Percentiles rank a stretch among this genome's conserved stretches.
These are phyloP conservation scores for Lodderomyces orthopsilosis DNA, from an alignment of 1,139 yeast genomes.

Conservation along the genomic window DNA sequence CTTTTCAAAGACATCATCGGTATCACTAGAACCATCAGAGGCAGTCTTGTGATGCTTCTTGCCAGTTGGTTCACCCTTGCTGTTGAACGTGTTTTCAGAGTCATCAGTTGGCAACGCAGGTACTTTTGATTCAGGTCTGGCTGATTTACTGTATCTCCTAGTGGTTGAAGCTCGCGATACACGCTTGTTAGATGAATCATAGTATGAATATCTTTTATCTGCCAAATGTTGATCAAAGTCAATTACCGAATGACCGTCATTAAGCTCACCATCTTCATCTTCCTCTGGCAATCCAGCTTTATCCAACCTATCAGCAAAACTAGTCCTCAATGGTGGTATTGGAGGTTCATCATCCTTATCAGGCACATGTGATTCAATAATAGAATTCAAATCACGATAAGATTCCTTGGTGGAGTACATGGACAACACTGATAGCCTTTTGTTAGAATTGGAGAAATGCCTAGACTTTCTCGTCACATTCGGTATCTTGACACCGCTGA, in stretches of 20 bases:
- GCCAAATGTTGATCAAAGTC: constrained; percentile 46
- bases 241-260: constrained; percentile 39
- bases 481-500: constrained; percentile 65
- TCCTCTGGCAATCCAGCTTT: constrained; percentile 33
- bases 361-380: constrained; percentile 29
- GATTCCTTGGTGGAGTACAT: constrained; percentile 68
- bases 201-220: constrained; percentile 38
- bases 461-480: constrained; percentile 68
- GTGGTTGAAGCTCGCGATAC: constrained; percentile 24
- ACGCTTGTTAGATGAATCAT: constrained; percentile 22
- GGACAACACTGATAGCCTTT: constrained; percentile 66
- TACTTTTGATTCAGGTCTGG: constrained; percentile 33
- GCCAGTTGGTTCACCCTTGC: constrained; percentile 26
- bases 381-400: constrained; percentile 57
- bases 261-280: constrained; percentile 29
- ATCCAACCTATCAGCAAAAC: constrained; percentile 45
- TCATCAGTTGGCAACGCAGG: constrained; percentile 30
- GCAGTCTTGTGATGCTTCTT: constrained; percentile 16
- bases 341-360: constrained; percentile 21
- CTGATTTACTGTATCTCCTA: constrained; percentile 19
- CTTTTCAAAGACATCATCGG: constrained; percentile 38
- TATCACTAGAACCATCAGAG: constrained; percentile 17
- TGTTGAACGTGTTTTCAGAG: constrained; percentile 38
- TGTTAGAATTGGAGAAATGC: constrained; percentile 58
- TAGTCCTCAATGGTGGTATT: constrained; percentile 36